Evolutionary conservation across 2,329 filamentous ascomycete species (phyloP).

Genomic region (Talaromyces sp.): DNA sequence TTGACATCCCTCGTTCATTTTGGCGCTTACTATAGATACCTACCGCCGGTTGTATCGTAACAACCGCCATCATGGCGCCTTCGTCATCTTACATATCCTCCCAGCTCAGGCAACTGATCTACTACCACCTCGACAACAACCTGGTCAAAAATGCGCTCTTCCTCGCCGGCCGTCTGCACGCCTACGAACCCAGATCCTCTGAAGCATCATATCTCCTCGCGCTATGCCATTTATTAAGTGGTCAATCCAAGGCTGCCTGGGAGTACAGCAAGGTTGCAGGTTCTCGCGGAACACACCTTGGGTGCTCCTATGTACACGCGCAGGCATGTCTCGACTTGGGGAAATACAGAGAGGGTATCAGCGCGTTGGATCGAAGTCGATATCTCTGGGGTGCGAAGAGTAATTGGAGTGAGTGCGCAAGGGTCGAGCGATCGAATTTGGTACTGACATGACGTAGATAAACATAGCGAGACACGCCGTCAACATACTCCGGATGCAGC

Average conservation of each 20-base stretch:
- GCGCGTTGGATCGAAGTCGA: slow-evolving; percentile 77
- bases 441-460: slow-evolving; percentile 37
- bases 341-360: slow-evolving; percentile 74
- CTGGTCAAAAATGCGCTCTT: slow-evolving; percentile 88
- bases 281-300: slow-evolving; percentile 70
- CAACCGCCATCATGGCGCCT: slow-evolving; percentile 51
- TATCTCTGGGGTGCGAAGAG: slow-evolving; percentile 71
- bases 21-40: not conserved
- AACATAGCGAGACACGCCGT: slow-evolving; percentile 72
- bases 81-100: slow-evolving; percentile 52
- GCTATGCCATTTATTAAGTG: slow-evolving; percentile 77
- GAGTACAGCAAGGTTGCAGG: slow-evolving; percentile 72
- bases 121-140: slow-evolving; percentile 82
- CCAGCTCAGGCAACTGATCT: slow-evolving; percentile 63
- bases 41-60: not conserved
- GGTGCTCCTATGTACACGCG: slow-evolving; percentile 87
- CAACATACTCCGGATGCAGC: slow-evolving; percentile 77
- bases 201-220: slow-evolving; percentile 82
- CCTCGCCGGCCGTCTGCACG: slow-evolving; percentile 79
- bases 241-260: slow-evolving; percentile 79
- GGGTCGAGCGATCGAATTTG: not conserved
- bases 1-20: not conserved
- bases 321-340: slow-evolving; percentile 80
- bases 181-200: slow-evolving; percentile 74
- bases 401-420: slow-evolving; percentile 64